These are phyloP conservation scores for Kondoa subrosea DNA, from an alignment of 768 basidiomycete species.

Conservation along the genomic window DNA sequence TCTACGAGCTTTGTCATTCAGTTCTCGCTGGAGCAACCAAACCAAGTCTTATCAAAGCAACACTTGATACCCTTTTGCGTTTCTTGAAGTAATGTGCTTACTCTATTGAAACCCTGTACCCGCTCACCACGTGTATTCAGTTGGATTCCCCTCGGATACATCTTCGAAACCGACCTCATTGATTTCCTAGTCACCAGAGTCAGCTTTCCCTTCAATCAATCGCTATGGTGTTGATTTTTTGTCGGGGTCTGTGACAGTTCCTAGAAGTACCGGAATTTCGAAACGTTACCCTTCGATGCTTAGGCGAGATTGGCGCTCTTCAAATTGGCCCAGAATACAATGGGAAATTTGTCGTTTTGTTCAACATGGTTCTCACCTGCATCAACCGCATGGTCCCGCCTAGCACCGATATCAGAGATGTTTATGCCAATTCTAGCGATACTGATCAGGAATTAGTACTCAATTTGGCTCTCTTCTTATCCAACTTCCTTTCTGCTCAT, in stretches of 20 bases:
- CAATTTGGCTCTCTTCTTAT: slow-evolving; percentile 91
- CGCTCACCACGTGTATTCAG: slow-evolving; percentile 35
- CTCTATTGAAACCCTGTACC: background rate
- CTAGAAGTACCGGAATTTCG: slow-evolving; percentile 92
- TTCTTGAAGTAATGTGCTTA: slow-evolving; percentile 41
- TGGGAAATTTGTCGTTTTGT: slow-evolving; percentile 89
- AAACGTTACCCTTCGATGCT: slow-evolving; percentile 87
- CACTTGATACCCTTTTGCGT: slow-evolving; percentile 78
- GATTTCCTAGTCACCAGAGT: slow-evolving; percentile 82
- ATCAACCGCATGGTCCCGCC: slow-evolving; percentile 87
- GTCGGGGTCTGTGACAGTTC: slow-evolving; percentile 45
- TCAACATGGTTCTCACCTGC: slow-evolving; percentile 88
- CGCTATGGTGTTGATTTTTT: slow-evolving; percentile 3
- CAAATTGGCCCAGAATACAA: slow-evolving; percentile 94
- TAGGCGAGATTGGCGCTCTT: slow-evolving; percentile 87
- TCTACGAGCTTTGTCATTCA: slow-evolving; percentile 93
- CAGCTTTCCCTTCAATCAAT: slow-evolving; percentile 33
- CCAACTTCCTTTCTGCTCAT: slow-evolving; percentile 83
- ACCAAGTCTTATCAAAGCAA: slow-evolving; percentile 79
- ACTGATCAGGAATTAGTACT: slow-evolving; percentile 90
- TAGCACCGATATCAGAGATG: slow-evolving; percentile 75
- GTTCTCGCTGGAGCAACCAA: slow-evolving; percentile 95
- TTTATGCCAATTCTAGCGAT: slow-evolving; percentile 75
- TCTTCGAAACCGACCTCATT: slow-evolving; percentile 94
- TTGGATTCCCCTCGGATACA: slow-evolving; percentile 98